These are phyloP conservation scores for Solanum bulbocastanum DNA, from an alignment of 257 asterid species.

Conservation along the genomic window DNA sequence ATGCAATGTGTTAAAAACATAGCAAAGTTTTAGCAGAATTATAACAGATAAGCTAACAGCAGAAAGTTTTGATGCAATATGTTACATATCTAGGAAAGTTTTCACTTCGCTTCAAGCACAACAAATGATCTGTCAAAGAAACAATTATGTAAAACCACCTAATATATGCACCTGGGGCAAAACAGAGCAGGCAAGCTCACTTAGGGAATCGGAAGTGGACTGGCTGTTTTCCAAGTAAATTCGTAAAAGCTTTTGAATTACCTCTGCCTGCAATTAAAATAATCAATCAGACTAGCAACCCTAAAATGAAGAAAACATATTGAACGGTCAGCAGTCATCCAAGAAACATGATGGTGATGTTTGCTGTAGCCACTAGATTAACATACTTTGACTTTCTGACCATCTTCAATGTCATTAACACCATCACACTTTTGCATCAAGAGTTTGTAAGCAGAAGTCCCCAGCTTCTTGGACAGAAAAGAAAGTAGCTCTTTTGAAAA, in stretches of 20 bases:
- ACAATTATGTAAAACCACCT: neutral
- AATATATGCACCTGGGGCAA: conserved; percentile 54
- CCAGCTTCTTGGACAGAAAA: conserved; percentile 48
- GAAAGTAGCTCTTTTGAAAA: conserved; percentile 42
- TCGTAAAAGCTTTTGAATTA: conserved; percentile 70
- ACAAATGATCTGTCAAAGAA: neutral
- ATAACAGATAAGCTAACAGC: neutral
- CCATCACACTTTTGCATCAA: conserved; percentile 59
- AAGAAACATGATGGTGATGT: neutral
- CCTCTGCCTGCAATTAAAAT: conserved; percentile 53
- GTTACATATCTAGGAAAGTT: neutral
- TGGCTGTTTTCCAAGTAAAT: conserved; percentile 56
- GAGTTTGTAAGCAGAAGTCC: conserved; percentile 48
- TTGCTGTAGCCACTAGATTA: neutral
- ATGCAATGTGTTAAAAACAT: neutral
- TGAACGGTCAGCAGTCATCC: neutral
- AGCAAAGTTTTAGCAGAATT: neutral
- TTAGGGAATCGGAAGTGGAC: conserved; percentile 52
- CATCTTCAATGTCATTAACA: conserved; percentile 37
- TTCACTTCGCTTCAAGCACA: neutral
- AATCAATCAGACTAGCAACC: neutral
- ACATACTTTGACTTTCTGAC: conserved; percentile 50
- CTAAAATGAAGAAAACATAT: neutral
- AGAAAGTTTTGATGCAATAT: neutral
- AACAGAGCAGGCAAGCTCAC: conserved; percentile 62